Evolutionary conservation across 805 yeast genomes (phyloP).

Genomic region (Cyberlindnera americana): DNA sequence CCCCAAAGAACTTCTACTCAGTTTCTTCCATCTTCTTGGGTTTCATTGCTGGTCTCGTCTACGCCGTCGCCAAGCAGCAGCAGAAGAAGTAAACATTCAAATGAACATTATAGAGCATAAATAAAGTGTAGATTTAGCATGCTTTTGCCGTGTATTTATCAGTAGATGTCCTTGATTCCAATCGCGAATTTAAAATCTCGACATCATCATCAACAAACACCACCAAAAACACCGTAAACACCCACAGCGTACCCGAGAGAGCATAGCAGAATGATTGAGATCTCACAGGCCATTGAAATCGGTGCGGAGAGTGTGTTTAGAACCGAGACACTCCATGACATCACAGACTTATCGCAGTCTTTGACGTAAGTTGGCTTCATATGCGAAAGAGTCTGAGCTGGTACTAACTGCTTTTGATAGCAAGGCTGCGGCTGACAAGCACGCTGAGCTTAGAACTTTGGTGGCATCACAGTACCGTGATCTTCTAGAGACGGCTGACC

Average conservation of each 20-base stretch:
- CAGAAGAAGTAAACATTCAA: constrained; percentile 37
- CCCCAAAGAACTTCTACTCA: constrained; percentile 90
- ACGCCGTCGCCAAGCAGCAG: constrained; percentile 93
- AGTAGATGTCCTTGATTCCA: no score
- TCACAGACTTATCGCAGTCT: constrained; percentile 11
- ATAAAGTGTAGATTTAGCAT: no score
- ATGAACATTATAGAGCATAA: no score
- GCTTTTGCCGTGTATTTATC: no score
- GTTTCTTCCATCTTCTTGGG: constrained; percentile 90
- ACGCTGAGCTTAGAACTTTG: constrained; percentile 21
- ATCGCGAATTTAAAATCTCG: no score
- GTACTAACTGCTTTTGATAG: constrained; percentile 2
- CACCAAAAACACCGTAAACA: no score
- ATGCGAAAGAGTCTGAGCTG: no score
- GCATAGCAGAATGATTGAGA: constrained; percentile 8
- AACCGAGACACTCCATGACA: constrained; percentile 10
- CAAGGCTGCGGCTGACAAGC: constrained; percentile 11
- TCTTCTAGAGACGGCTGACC: constrained; percentile 25
- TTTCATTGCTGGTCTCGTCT: constrained; percentile 91
- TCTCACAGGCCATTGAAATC: constrained; percentile 2
- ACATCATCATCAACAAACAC: no score
- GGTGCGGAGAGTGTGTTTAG: constrained; percentile 7
- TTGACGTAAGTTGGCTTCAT: constrained; percentile 9
- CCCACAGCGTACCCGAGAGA: no score
- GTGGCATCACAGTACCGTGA: constrained; percentile 28